phyloP scores from a whole-genome alignment of 176 grass and related monocot genomes.

The Aegilops tauschii region DNA sequence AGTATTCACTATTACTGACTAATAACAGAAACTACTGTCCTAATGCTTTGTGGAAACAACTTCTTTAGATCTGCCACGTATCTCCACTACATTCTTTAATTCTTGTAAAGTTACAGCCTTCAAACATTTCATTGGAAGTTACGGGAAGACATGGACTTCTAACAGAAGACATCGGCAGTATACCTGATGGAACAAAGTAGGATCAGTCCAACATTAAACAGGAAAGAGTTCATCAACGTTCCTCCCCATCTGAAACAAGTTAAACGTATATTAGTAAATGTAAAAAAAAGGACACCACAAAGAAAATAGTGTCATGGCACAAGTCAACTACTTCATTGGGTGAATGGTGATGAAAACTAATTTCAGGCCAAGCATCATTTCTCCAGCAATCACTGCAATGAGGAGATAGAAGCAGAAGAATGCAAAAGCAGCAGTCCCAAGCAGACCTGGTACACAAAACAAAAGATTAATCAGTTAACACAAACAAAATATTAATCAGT shows the following conservation, averaged over 20 bases:
- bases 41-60: not conserved
- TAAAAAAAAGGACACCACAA: not conserved
- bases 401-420: slow-evolving; percentile 99
- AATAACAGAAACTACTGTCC: not conserved
- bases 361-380: slow-evolving; percentile 98
- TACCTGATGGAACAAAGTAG: slow-evolving; percentile 99
- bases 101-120: not conserved
- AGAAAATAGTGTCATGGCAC: not conserved
- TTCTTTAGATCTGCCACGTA: not conserved
- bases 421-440: slow-evolving; percentile 97
- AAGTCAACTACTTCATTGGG: slow-evolving; percentile 91
- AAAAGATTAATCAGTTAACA: not conserved
- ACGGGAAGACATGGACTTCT: not conserved
- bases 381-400: slow-evolving; percentile 95
- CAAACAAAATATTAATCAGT: slow-evolving; percentile 1
- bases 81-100: not conserved
- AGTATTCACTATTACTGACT: slow-evolving; percentile 1
- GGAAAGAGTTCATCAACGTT: slow-evolving; percentile 97
- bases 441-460: slow-evolving; percentile 67
- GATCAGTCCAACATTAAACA: slow-evolving; percentile 96
- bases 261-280: slow-evolving; percentile 11
- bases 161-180: slow-evolving; percentile 10
- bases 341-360: slow-evolving; percentile 99
- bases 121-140: not conserved
- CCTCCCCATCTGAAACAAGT: slow-evolving; percentile 87